Percentiles rank a stretch among this genome's conserved stretches.
These are phyloP conservation scores for Lepidium sativum DNA, from an alignment of 345 rosid species.

Conservation along the genomic window DNA sequence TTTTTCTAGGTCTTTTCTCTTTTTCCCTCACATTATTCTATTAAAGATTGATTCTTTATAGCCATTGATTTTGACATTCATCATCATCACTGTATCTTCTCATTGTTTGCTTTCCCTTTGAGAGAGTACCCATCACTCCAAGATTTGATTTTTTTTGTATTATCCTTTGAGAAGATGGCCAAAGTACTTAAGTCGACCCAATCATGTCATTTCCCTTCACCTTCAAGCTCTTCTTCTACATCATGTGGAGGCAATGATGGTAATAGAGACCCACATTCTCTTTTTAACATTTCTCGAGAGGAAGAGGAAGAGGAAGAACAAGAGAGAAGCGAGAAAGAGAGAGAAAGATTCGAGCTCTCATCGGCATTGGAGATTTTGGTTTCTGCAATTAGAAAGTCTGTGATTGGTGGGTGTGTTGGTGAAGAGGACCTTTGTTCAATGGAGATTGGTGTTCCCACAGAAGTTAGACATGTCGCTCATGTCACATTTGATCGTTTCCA, in stretches of 20 bases:
- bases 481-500: conserved; percentile 98
- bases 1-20: not conserved
- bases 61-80: conserved; percentile 26
- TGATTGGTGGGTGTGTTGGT: conserved; percentile 50
- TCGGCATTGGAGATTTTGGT: conserved; percentile 57
- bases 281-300: conserved; percentile 31
- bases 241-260: conserved; percentile 46
- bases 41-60: conserved; percentile 36
- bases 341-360: conserved; percentile 28
- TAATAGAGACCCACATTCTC: conserved; percentile 30
- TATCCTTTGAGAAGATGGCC: conserved; percentile 44
- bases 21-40: not conserved
- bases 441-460: conserved; percentile 95
- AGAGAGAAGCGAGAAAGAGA: conserved; percentile 19
- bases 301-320: conserved; percentile 28
- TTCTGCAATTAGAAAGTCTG: conserved; percentile 66
- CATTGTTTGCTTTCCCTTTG: not conserved
- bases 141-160: conserved; percentile 18
- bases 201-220: conserved; percentile 79
- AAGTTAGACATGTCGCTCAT: conserved; percentile 95
- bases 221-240: conserved; percentile 74
- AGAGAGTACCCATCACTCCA: conserved; percentile 20
- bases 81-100: not conserved
- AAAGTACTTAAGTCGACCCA: conserved; percentile 64
- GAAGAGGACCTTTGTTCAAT: conserved; percentile 59